Evolutionary conservation across 2,329 filamentous ascomycete species (phyloP).

Genomic region (Xylaria arbuscula): DNA sequence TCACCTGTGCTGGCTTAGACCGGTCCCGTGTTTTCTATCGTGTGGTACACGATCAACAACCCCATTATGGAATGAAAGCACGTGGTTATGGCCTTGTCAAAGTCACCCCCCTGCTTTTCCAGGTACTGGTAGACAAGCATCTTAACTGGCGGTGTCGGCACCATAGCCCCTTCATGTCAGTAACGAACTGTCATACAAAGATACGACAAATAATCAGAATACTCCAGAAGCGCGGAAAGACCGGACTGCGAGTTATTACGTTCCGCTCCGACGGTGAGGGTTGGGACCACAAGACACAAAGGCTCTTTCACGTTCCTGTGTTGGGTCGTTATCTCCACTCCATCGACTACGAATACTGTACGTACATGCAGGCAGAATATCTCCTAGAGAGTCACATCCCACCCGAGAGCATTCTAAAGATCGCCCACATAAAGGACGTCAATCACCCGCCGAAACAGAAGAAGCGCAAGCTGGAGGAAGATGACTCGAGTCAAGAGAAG

Average conservation of each 20-base stretch:
- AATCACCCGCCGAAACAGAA: neutral
- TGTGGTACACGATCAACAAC: constrained; percentile 11
- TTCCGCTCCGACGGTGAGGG: constrained; percentile 25
- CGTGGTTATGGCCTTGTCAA: neutral
- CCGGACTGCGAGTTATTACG: constrained; percentile 20
- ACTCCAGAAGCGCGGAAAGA: neutral
- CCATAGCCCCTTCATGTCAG: constrained; percentile 18
- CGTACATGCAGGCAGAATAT: neutral
- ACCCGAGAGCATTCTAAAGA: constrained; percentile 12
- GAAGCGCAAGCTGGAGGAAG: neutral
- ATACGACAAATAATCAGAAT: rapidly evolving
- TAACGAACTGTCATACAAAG: neutral
- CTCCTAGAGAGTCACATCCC: constrained; percentile 29
- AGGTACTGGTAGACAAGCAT: neutral
- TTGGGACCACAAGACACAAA: constrained; percentile 32
- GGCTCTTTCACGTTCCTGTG: constrained; percentile 22
- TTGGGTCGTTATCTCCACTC: neutral
- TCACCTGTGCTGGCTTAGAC: neutral
- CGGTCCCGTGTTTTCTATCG: constrained; percentile 12
- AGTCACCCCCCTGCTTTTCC: neutral
- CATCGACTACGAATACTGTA: rapidly evolving
- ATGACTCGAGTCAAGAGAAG: no score
- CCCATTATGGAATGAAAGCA: constrained; percentile 8
- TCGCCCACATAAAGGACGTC: neutral
- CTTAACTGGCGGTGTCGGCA: neutral